A percentile compares a stretch with the other conserved stretches of the same genome.
phyloP scores from a whole-genome alignment of 148 eudicot genomes.

The Silene conica region DNA sequence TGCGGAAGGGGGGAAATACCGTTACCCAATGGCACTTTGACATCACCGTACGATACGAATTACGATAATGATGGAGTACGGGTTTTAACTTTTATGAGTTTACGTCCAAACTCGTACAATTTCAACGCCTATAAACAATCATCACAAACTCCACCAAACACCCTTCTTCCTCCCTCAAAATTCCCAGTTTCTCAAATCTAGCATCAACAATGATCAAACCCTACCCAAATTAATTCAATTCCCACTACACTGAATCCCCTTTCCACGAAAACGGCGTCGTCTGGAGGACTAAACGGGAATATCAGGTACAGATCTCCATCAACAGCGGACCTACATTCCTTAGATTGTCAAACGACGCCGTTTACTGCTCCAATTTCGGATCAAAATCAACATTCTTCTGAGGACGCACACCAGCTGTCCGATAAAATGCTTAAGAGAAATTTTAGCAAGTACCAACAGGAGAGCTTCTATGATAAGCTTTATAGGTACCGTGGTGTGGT shows the following conservation, averaged over 20 bases:
- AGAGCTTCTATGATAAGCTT: conserved; percentile 51
- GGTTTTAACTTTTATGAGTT: neutral
- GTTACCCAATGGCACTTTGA: neutral
- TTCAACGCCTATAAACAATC: no score
- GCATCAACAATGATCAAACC: no score
- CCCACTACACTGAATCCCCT: no score
- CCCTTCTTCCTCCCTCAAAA: no score
- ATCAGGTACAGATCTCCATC: conserved; percentile 93
- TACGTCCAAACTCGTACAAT: neutral
- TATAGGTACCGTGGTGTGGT: conserved; percentile 48
- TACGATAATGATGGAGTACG: neutral
- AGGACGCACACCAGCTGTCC: conserved; percentile 30
- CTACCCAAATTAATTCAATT: no score
- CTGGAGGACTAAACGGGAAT: conserved; percentile 58
- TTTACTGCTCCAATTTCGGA: conserved; percentile 19
- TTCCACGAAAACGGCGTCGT: conserved; percentile 25
- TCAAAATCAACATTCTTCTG: conserved; percentile 2
- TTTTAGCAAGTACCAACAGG: conserved; percentile 34
- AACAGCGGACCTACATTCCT: conserved; percentile 59
- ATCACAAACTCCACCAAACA: neutral
- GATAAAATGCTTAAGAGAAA: conserved; percentile 55
- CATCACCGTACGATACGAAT: neutral
- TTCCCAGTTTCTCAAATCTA: neutral
- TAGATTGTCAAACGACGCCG: conserved; percentile 32
- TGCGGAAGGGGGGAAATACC: neutral